These are phyloP conservation scores for Solanum sejunctum DNA, from an alignment of 257 asterid species.

Conservation along the genomic window DNA sequence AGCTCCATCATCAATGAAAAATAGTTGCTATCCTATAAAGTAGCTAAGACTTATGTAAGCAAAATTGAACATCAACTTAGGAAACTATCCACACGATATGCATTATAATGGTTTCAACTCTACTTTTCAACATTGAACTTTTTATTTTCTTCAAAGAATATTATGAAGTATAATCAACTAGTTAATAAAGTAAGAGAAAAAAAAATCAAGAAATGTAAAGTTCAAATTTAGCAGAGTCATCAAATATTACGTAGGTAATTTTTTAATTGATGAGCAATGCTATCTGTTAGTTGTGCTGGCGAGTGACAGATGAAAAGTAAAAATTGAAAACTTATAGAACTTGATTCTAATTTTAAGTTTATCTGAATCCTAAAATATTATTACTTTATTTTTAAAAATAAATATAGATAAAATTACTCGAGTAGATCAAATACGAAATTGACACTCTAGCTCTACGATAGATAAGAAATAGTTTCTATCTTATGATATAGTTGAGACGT, in stretches of 20 bases:
- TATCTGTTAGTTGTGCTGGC: not conserved
- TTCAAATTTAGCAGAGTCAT: not conserved
- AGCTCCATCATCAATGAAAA: not conserved
- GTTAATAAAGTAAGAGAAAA: not conserved
- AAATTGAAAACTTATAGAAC: not conserved
- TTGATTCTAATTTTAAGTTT: not conserved
- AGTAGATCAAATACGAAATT: rapidly evolving
- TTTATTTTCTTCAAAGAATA: not conserved
- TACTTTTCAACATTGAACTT: not conserved
- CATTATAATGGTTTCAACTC: not conserved
- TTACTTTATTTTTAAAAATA: not conserved
- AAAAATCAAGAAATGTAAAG: not conserved
- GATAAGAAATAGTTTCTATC: not conserved
- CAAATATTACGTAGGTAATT: not conserved
- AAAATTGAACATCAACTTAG: not conserved
- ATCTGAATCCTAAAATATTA: not conserved
- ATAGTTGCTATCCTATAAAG: not conserved
- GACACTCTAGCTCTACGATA: not conserved
- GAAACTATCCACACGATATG: not conserved
- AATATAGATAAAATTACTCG: not conserved
- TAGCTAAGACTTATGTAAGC: rapidly evolving
- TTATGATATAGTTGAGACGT: not conserved
- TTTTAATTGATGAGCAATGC: not conserved
- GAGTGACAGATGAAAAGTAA: not conserved
- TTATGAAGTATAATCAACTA: not conserved